phyloP scores from a whole-genome alignment of 1,284 basidiomycete species.

The Ganoderma boninense region DNA sequence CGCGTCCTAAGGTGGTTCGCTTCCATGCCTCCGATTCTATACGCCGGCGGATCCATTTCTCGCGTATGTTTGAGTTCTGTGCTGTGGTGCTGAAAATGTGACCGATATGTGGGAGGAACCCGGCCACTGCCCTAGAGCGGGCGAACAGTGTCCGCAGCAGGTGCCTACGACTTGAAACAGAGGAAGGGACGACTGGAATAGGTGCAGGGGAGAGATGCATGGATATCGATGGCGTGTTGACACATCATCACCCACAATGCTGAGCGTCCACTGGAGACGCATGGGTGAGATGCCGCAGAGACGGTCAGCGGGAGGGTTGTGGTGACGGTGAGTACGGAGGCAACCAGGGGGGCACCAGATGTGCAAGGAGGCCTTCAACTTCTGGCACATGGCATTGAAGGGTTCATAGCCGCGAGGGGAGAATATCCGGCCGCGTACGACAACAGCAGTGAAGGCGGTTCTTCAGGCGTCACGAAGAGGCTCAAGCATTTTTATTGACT shows the following conservation, averaged over 20 bases:
- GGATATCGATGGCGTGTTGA: not conserved
- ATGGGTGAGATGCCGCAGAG: not conserved
- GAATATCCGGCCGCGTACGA: not conserved
- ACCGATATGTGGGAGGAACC: too few relatives aligned
- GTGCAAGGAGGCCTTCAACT: not conserved
- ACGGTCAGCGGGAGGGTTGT: not conserved
- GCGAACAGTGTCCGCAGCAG: too few relatives aligned
- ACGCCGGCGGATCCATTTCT: too few relatives aligned
- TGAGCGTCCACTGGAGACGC: not conserved
- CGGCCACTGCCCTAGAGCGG: not conserved
- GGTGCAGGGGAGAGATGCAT: not conserved
- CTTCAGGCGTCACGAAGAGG: not conserved
- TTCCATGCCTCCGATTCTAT: not conserved
- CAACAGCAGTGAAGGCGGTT: not conserved
- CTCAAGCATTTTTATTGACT: not conserved
- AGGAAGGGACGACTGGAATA: too few relatives aligned
- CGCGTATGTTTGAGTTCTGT: not conserved
- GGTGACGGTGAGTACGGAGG: not conserved
- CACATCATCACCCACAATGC: not conserved
- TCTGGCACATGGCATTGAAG: not conserved
- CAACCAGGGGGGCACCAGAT: not conserved
- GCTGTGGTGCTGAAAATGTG: not conserved
- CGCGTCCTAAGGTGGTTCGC: not conserved
- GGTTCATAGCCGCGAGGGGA: not conserved
- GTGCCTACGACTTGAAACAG: too few relatives aligned